Evolutionary conservation across 2,329 filamentous ascomycete species (phyloP).

Genomic region (Metarhizium robertsii): DNA sequence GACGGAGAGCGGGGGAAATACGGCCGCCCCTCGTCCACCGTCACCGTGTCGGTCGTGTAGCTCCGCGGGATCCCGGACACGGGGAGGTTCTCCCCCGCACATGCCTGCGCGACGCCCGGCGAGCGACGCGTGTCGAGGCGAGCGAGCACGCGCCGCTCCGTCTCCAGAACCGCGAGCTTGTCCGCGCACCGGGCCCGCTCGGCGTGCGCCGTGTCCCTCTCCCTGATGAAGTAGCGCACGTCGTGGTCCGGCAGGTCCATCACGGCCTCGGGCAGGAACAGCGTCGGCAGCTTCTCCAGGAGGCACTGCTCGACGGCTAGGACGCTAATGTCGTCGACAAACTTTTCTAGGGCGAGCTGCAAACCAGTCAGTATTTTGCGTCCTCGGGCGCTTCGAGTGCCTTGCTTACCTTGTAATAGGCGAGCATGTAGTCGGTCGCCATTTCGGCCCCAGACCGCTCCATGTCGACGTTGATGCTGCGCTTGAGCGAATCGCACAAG

Average conservation of each 20-base stretch:
- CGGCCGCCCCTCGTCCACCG: not conserved
- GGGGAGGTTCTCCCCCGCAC: not conserved
- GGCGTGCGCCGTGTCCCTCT: not conserved
- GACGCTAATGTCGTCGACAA: constrained; percentile 15
- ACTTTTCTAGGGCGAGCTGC: constrained; percentile 13
- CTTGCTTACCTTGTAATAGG: constrained; percentile 28
- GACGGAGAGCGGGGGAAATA: no score
- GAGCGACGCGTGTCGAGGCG: not conserved
- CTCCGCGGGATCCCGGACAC: not conserved
- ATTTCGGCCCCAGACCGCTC: constrained; percentile 2
- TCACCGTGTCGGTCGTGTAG: not conserved
- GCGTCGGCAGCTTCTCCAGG: constrained; percentile 8
- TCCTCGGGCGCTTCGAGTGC: not conserved
- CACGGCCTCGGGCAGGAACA: constrained; percentile 12
- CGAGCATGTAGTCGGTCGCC: constrained; percentile 25
- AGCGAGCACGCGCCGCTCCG: not conserved
- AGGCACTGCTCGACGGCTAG: constrained; percentile 15
- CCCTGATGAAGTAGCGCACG: not conserved
- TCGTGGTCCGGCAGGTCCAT: constrained; percentile 11
- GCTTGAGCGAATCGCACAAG: not conserved
- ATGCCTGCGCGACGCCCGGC: no score
- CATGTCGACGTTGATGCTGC: constrained; percentile 1
- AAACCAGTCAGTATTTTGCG: not conserved
- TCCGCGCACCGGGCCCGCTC: constrained; percentile 2
- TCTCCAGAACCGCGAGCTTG: constrained; percentile 4